A percentile compares a stretch with the other conserved stretches of the same genome.
Evolutionary conservation across 257 asterid species (phyloP).

Genomic region (Solanum lycopersicoides): DNA sequence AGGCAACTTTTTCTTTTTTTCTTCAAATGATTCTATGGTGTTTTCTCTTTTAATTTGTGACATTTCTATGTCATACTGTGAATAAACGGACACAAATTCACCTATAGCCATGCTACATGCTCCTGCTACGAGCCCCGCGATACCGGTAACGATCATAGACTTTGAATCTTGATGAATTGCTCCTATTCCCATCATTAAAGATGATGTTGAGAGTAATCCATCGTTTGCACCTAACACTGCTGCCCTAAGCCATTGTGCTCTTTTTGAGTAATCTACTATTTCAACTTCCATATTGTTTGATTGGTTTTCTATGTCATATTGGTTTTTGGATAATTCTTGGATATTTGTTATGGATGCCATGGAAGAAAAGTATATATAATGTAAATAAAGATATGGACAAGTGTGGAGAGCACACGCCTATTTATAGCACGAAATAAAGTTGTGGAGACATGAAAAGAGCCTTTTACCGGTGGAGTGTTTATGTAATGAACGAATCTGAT

Average conservation of each 20-base stretch:
- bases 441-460: background rate
- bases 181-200: conserved; percentile 67
- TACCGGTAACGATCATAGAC: conserved; percentile 58
- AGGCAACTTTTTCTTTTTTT: conserved; percentile 25
- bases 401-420: conserved; percentile 52
- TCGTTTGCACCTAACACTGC: conserved; percentile 70
- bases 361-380: background rate
- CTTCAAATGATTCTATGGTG: background rate
- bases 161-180: conserved; percentile 40
- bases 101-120: conserved; percentile 87
- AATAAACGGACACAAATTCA: conserved; percentile 57
- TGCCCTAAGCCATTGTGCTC: conserved; percentile 77
- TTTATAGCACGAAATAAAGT: conserved; percentile 16
- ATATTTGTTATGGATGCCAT: conserved; percentile 13
- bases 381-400: background rate
- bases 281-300: background rate
- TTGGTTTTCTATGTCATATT: conserved; percentile 22
- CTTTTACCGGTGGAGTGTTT: background rate
- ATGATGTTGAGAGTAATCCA: conserved; percentile 54
- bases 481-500: conserved; percentile 14
- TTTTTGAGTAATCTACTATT: conserved; percentile 30
- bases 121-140: conserved; percentile 53
- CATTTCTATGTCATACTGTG: conserved; percentile 53
- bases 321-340: background rate
- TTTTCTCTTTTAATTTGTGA: conserved; percentile 35